A percentile compares a stretch with the other conserved stretches of the same genome.
These are phyloP conservation scores for Hsuehochloa calcarea DNA, from an alignment of 176 grass and related monocot species.

Conservation along the genomic window DNA sequence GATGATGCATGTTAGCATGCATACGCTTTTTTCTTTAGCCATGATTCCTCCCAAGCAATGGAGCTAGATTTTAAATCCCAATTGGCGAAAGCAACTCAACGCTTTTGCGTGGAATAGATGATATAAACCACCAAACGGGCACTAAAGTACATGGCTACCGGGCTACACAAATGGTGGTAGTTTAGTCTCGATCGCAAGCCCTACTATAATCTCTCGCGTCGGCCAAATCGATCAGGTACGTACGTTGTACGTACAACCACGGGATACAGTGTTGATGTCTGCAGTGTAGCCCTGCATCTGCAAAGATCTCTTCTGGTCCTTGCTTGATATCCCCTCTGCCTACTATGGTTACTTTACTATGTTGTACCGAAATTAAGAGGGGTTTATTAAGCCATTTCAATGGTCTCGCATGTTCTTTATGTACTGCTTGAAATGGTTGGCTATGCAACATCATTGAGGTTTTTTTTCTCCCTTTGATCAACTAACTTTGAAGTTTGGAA, in stretches of 20 bases:
- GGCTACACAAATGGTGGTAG: slow-evolving; percentile 26
- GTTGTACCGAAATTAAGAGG: background rate
- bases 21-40: slow-evolving; percentile 23
- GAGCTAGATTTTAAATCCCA: slow-evolving; percentile 31
- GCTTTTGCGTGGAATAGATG: slow-evolving; percentile 20
- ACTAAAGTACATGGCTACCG: slow-evolving; percentile 25
- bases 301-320: slow-evolving; percentile 14
- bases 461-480: background rate
- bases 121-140: slow-evolving; percentile 38
- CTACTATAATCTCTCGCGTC: slow-evolving; percentile 33
- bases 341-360: background rate
- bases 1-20: slow-evolving; percentile 47
- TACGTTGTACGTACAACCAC: background rate
- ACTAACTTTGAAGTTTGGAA: background rate
- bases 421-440: background rate
- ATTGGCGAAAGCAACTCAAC: slow-evolving; percentile 15
- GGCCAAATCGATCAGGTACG: slow-evolving; percentile 4
- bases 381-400: background rate
- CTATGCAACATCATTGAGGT: background rate
- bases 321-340: background rate
- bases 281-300: slow-evolving; percentile 9
- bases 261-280: background rate
- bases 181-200: slow-evolving; percentile 7
- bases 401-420: background rate
- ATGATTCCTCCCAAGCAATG: slow-evolving; percentile 34